phyloP scores from a whole-genome alignment of 345 rosid species.

The Dovyalis caffra region DNA sequence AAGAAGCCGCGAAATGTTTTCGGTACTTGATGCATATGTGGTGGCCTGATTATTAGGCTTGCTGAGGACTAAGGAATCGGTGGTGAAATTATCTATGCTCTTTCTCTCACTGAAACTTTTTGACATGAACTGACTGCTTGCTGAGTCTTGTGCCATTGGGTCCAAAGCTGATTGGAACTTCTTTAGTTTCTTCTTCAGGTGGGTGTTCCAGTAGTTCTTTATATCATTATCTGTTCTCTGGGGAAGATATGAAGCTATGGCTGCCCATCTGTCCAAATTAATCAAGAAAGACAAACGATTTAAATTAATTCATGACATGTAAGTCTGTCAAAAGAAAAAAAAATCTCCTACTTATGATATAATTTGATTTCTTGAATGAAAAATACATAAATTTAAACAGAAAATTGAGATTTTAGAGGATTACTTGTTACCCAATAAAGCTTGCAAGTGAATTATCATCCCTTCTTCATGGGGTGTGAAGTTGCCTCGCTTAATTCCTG shows the following conservation, averaged over 20 bases:
- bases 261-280: conserved; percentile 72
- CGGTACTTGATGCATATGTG: conserved; percentile 88
- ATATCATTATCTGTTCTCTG: conserved; percentile 95
- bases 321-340: neutral
- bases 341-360: too few relatives aligned
- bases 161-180: conserved; percentile 50
- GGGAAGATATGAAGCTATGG: conserved; percentile 97
- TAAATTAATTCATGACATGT: neutral
- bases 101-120: conserved; percentile 24
- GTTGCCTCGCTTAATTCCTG: conserved; percentile 97
- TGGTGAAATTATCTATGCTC: conserved; percentile 24
- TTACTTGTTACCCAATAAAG: conserved; percentile 99
- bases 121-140: conserved; percentile 16
- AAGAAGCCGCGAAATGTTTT: conserved; percentile 86
- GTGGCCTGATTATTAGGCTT: conserved; percentile 21
- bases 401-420: conserved; percentile 16
- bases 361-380: neutral
- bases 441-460: conserved; percentile 96
- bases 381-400: neutral
- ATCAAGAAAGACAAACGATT: neutral
- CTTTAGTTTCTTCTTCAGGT: conserved; percentile 93
- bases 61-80: conserved; percentile 23
- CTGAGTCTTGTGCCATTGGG: conserved; percentile 30
- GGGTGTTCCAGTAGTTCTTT: conserved; percentile 99
- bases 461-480: conserved; percentile 98